Percentiles rank a stretch among this genome's conserved stretches.
Conservation (phyloP, 345 rosid species). For the Hibiscus mutabilis region DNA sequence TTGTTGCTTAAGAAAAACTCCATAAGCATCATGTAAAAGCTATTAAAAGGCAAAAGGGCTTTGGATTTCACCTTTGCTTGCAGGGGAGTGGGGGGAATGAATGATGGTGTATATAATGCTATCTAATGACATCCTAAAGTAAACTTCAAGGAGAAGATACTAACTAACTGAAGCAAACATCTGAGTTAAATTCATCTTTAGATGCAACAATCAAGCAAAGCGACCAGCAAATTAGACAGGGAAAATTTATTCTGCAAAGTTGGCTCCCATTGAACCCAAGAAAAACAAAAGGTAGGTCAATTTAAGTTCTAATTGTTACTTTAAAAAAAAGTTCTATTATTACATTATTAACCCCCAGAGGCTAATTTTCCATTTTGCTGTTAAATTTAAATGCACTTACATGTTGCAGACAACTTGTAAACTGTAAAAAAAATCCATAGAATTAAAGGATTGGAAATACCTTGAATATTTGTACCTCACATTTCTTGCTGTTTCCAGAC, state of each 20-base stretch:
- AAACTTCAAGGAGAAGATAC: conserved; percentile 2
- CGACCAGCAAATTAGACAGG: background rate
- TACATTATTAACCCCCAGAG: background rate
- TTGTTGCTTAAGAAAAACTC: background rate
- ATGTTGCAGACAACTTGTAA: background rate
- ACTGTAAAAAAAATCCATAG: background rate
- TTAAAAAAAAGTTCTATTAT: background rate
- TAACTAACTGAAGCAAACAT: background rate
- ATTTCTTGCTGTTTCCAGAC: background rate
- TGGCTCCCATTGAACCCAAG: background rate
- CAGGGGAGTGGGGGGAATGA: background rate
- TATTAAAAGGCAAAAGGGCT: background rate
- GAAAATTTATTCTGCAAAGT: background rate
- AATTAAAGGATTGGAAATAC: background rate
- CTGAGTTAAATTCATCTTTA: background rate
- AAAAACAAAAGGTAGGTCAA: background rate
- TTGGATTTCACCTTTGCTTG: background rate
- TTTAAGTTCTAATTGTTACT: no score
- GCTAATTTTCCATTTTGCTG: background rate
- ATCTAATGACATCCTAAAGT: background rate
- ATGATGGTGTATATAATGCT: background rate
- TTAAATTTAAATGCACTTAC: background rate
- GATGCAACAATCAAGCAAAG: conserved; percentile 4
- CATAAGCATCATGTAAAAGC: background rate
- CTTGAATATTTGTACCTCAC: background rate